Base-by-base conservation (phyloP, 805 yeast genomes). In the Lipomyces starkeyi region DNA sequence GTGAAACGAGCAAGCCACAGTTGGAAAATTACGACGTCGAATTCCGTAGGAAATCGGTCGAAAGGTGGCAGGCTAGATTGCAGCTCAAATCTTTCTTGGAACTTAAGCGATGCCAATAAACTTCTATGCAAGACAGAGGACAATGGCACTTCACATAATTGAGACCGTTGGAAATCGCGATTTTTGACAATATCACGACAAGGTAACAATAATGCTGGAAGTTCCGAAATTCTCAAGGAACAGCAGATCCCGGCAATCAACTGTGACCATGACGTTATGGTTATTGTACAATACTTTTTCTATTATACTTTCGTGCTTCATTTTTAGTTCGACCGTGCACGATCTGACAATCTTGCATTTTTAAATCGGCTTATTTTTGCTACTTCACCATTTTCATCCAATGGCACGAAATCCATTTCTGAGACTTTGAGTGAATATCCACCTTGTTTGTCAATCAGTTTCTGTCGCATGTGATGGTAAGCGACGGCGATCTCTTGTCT, bases 341-440 rank as follows among this genome's bases (percentile, higher is more conserved):
- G 58, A 14, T 59, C 59, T 22, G 56, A 17, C 27, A 72, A 47
- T 20, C 78, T 72, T 20, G 88, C 87, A 25, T 87, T 83, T 74
- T 81, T 88, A 75, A 90, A 90, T 65, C 90, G 79, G 74, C 93
- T 89, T 0, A 84, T 77, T 65, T 80, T 85, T 5, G 84, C 74
- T 0, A 86, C 86, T 62, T 86, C 84, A 0, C 90, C 90, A 57
- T 77, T 73, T 64, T 86, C 88, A 74, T 90, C 91, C 14, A 88
- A 79, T 0, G 91, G 91, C 69, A 88, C 92, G 37, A 87, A 75
- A 67, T 87, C 91, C 61, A 76, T 71, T 37, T 83, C 88, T 62
- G 81, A 79, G 0, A 81, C 81, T 1, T 81, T 76, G 60, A 80
- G 78, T 58, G 77, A 77, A 62, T 73, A 83, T 2, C 65, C 77